These are phyloP conservation scores for Epichloe coenophiala DNA, from an alignment of 2,329 filamentous ascomycete species.

Conservation along the genomic window DNA sequence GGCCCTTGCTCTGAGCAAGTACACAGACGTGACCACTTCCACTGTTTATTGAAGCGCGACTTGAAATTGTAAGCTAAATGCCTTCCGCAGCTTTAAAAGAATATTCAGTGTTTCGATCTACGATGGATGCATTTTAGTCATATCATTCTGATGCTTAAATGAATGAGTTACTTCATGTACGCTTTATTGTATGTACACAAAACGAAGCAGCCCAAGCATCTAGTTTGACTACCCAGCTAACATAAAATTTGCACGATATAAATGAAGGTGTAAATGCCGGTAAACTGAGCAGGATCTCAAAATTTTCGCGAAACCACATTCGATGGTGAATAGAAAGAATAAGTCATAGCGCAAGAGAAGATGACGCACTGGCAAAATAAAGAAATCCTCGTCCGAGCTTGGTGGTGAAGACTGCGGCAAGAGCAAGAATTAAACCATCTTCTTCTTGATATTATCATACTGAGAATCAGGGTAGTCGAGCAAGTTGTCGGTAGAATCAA, in stretches of 20 bases:
- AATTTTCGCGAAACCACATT: not conserved
- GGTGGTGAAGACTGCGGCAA: not conserved
- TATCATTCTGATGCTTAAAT: not conserved
- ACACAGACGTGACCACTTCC: too few species aligned
- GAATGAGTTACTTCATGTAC: not conserved
- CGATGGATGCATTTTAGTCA: not conserved
- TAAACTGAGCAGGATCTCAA: not conserved
- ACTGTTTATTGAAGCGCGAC: too few species aligned
- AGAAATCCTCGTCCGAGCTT: not conserved
- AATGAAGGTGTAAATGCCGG: not conserved
- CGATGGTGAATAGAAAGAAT: not conserved
- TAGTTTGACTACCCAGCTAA: not conserved
- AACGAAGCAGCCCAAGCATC: not conserved
- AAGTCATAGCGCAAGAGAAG: not conserved
- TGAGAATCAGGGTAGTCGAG: conserved; percentile 38
- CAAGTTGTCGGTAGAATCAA: conserved; percentile 35
- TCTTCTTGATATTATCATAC: conserved; percentile 38
- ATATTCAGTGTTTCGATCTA: too few species aligned
- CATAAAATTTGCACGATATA: not conserved
- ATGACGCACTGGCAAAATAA: not conserved
- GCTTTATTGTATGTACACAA: not conserved
- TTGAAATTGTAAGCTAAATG: too few species aligned
- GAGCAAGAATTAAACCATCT: conserved; percentile 9
- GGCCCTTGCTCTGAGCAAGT: too few species aligned
- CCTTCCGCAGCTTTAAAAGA: too few species aligned